Conservation (phyloP, 2,329 filamentous ascomycete species). For the Venturia oleaginea region DNA sequence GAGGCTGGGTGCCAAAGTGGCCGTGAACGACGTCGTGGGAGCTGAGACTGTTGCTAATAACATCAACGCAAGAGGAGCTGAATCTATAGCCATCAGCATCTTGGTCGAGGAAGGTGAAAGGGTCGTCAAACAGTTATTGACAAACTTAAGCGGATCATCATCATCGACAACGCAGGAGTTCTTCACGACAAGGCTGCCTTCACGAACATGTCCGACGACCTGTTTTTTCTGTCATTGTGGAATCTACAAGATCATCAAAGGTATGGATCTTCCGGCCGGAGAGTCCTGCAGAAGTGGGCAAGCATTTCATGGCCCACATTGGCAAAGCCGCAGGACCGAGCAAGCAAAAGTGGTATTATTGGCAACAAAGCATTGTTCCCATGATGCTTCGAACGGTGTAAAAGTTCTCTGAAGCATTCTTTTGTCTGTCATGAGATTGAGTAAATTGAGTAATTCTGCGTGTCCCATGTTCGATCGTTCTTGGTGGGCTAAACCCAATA, state of each 20-base stretch:
- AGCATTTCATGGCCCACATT: conserved; percentile 78
- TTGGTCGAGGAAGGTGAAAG: conserved; percentile 86
- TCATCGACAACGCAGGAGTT: conserved; percentile 98
- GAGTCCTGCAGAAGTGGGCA: conserved; percentile 64
- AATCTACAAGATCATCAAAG: conserved; percentile 91
- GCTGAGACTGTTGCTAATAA: conserved; percentile 85
- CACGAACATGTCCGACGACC: conserved; percentile 88
- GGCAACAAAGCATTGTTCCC: not conserved
- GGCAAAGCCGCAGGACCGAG: not conserved
- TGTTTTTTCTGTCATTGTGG: conserved; percentile 89
- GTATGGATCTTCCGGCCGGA: conserved; percentile 41
- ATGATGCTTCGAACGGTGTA: too few relatives aligned
- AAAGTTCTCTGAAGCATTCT: too few relatives aligned
- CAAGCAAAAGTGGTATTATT: not conserved
- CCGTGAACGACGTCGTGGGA: conserved; percentile 93
- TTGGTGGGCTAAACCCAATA: too few relatives aligned
- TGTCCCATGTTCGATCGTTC: too few relatives aligned
- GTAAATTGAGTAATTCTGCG: too few relatives aligned
- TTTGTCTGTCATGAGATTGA: too few relatives aligned
- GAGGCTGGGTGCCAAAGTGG: conserved; percentile 72
- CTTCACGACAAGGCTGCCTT: conserved; percentile 98
- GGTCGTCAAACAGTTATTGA: conserved; percentile 90
- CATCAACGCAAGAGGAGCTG: conserved; percentile 80
- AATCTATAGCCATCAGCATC: conserved; percentile 85
- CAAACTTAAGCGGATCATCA: conserved; percentile 80